Evolutionary conservation across 495 filamentous ascomycete genomes (phyloP).

Genomic region (Evansstolkia leycettana): DNA sequence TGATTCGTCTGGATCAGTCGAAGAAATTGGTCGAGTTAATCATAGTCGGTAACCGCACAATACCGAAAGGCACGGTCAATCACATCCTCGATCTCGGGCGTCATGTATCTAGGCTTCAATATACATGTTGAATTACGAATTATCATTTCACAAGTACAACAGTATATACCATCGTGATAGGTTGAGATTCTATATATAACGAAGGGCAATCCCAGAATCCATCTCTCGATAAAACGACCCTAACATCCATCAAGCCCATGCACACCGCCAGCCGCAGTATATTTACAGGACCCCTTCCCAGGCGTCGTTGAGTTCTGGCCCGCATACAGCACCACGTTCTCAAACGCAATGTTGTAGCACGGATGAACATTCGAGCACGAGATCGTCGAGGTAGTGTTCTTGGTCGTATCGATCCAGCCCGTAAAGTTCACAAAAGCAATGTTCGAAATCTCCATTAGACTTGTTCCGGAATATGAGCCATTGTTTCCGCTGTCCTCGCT

Average conservation of each 20-base stretch:
- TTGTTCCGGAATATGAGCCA: slow-evolving; percentile 35
- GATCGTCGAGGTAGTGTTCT: slow-evolving; percentile 19
- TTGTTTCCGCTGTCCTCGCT: slow-evolving; percentile 40
- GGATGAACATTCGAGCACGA: slow-evolving; percentile 34
- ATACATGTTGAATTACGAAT: too few relatives aligned
- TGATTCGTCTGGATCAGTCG: too few relatives aligned
- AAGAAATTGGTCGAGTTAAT: too few relatives aligned
- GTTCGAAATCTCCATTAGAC: slow-evolving; percentile 36
- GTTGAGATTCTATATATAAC: too few relatives aligned
- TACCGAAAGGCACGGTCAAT: too few relatives aligned
- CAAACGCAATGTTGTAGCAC: slow-evolving; percentile 37
- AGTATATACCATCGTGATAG: too few relatives aligned
- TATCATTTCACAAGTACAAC: too few relatives aligned
- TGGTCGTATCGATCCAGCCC: slow-evolving; percentile 22
- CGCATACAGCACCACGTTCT: slow-evolving; percentile 25
- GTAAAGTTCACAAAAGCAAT: slow-evolving; percentile 43
- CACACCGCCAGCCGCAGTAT: slow-evolving; percentile 27
- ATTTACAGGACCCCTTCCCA: slow-evolving; percentile 26
- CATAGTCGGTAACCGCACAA: too few relatives aligned
- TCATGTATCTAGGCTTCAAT: too few relatives aligned
- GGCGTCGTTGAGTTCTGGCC: slow-evolving; percentile 15
- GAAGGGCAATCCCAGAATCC: too few relatives aligned
- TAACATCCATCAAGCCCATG: slow-evolving; percentile 18
- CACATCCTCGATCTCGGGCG: too few relatives aligned
- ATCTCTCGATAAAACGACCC: too few relatives aligned